A percentile compares a stretch with the other conserved stretches of the same genome.
phyloP scores from a whole-genome alignment of 352 stramenopile genomes.

The Pythium sp. region DNA sequence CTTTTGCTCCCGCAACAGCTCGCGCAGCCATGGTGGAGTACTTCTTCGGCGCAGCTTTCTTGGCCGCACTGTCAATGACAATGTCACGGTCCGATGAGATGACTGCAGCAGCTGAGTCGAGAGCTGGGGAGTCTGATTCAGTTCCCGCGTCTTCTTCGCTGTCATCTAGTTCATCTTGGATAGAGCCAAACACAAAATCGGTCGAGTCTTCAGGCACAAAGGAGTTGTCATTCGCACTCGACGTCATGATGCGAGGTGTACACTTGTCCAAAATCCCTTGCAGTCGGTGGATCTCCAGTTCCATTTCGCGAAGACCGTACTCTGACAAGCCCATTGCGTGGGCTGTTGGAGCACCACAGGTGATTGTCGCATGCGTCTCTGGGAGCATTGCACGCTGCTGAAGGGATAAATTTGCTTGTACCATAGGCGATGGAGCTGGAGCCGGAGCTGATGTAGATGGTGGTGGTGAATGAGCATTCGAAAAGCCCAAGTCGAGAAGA shows the following conservation, averaged over 20 bases:
- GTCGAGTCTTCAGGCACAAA: conserved; percentile 50
- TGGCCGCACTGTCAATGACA: conserved; percentile 9
- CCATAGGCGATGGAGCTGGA: conserved; percentile 8
- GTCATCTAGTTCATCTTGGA: conserved; percentile 42
- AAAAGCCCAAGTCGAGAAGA: conserved; percentile 43
- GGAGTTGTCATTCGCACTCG: conserved; percentile 25
- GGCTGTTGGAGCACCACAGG: conserved; percentile 77
- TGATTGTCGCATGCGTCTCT: conserved; percentile 72
- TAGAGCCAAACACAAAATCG: conserved; percentile 48
- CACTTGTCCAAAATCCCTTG: conserved; percentile 62
- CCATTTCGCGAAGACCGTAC: conserved; percentile 78
- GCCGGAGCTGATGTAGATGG: neutral
- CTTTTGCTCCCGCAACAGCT: conserved; percentile 53
- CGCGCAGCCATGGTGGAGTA: conserved; percentile 58
- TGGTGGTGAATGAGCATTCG: conserved; percentile 13
- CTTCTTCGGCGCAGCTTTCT: conserved; percentile 31
- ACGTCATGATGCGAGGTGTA: conserved; percentile 35
- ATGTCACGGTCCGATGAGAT: conserved; percentile 16
- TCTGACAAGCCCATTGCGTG: conserved; percentile 78
- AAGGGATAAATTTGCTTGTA: conserved; percentile 21
- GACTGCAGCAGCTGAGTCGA: conserved; percentile 19
- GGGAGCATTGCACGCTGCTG: conserved; percentile 40
- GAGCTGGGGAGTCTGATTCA: neutral
- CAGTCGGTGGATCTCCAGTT: conserved; percentile 72
- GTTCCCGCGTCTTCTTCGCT: conserved; percentile 22